Conservation (phyloP, 192 early-diverging fungal genomes). For the Allomyces arbusculus region DNA sequence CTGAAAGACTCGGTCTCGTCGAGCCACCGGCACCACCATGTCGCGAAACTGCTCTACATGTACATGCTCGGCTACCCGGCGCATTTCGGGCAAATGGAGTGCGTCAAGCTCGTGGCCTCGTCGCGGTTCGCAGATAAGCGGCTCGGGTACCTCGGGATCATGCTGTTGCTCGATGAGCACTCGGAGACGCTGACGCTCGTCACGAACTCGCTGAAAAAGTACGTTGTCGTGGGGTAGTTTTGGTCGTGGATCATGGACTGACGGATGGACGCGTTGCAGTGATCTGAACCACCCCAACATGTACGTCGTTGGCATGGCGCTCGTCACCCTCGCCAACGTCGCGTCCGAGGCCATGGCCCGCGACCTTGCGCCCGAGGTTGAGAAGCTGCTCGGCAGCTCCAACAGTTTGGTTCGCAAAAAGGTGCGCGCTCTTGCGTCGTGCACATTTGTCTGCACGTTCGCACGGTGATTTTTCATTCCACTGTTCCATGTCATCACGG, state of each 20-base stretch:
- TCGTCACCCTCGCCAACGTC: conserved; percentile 89
- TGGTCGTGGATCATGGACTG: conserved; percentile 1
- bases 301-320: conserved; percentile 85
- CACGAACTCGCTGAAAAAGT: conserved; percentile 98
- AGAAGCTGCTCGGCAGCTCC: conserved; percentile 69
- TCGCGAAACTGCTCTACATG: conserved; percentile 93
- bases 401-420: conserved; percentile 94
- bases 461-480: too few species aligned
- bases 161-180: conserved; percentile 93
- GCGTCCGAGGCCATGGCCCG: conserved; percentile 89
- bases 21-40: conserved; percentile 74
- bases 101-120: conserved; percentile 87
- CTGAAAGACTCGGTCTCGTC: conserved; percentile 81
- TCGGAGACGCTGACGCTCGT: conserved; percentile 89
- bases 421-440: conserved; percentile 19
- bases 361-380: conserved; percentile 83
- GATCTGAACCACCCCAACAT: conserved; percentile 90
- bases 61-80: conserved; percentile 96
- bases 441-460: background rate
- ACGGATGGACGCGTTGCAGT: conserved; percentile 17
- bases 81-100: conserved; percentile 98
- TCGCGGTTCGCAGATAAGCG: conserved; percentile 87
- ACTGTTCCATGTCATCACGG: too few species aligned
- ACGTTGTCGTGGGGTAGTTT: conserved; percentile 8
- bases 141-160: conserved; percentile 89